phyloP scores from a whole-genome alignment of 108 stramenopile species.

The Schizochytrium sp. region DNA sequence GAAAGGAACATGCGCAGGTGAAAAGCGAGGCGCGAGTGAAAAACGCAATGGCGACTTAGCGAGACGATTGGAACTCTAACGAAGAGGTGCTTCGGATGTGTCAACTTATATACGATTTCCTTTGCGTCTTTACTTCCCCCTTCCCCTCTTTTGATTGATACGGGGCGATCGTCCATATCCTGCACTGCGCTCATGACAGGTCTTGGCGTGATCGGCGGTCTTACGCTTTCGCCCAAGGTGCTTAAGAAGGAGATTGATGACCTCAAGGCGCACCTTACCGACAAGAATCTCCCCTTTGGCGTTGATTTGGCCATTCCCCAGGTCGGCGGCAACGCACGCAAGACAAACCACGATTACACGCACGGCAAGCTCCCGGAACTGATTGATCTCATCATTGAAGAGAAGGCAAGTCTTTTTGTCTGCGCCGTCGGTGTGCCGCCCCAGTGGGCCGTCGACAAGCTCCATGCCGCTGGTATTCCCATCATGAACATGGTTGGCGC shows the following conservation, averaged over 20 bases:
- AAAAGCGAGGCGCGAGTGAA: not conserved
- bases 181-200: not conserved
- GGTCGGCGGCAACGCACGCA: not conserved
- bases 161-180: not conserved
- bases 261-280: not conserved
- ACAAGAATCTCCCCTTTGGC: not conserved
- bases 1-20: not conserved
- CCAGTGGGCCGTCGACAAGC: not conserved
- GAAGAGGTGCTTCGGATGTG: not conserved
- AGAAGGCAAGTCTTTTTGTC: not conserved
- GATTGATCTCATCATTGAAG: not conserved
- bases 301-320: constrained; percentile 1
- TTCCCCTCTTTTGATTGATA: not conserved
- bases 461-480: constrained; percentile 3
- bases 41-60: no score
- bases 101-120: not conserved
- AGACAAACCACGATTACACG: constrained; percentile 7
- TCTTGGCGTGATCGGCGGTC: not conserved
- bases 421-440: not conserved
- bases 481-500: constrained; percentile 8
- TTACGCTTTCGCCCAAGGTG: constrained; percentile 13
- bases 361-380: constrained; percentile 9
- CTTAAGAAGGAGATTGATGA: not conserved
- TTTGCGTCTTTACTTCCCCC: not conserved
- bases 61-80: not conserved